These are phyloP conservation scores for Mucor lusitanicus DNA, from an alignment of 371 early-diverging fungal genomes.

Conservation along the genomic window DNA sequence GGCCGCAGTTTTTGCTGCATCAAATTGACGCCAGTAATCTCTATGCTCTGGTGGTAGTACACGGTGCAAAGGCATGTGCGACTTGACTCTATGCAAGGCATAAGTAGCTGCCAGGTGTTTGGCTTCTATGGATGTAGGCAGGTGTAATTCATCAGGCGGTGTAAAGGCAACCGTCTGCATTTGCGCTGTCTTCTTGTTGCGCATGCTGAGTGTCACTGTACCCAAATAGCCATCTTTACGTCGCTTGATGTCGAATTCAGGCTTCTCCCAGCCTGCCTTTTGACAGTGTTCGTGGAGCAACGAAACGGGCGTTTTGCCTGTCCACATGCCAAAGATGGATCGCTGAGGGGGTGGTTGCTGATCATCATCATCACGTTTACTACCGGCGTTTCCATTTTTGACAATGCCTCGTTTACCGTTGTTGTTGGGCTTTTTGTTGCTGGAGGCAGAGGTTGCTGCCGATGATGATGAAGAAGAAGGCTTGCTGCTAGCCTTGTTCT, in stretches of 20 bases:
- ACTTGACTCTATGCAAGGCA: constrained; percentile 78
- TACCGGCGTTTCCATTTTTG: constrained; percentile 42
- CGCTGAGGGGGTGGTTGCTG: constrained; percentile 25
- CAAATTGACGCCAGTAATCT: constrained; percentile 73
- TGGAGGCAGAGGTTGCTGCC: constrained; percentile 4
- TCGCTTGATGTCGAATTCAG: constrained; percentile 57
- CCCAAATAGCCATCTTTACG: constrained; percentile 55
- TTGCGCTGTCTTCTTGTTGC: constrained; percentile 73
- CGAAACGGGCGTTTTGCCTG: constrained; percentile 83
- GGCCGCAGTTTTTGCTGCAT: constrained; percentile 48
- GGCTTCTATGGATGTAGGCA: constrained; percentile 68
- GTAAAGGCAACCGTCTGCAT: constrained; percentile 54
- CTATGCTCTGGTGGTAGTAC: constrained; percentile 79
- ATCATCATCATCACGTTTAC: background rate
- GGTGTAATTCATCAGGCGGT: constrained; percentile 39
- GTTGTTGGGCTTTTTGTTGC: constrained; percentile 5
- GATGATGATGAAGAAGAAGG: background rate
- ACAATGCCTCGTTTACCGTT: constrained; percentile 28
- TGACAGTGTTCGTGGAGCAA: constrained; percentile 81
- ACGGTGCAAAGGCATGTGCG: constrained; percentile 70
- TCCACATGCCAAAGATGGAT: constrained; percentile 77
- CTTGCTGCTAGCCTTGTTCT: constrained; percentile 22
- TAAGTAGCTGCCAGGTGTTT: constrained; percentile 83
- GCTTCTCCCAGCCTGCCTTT: constrained; percentile 77
- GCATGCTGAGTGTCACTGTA: constrained; percentile 61